Base-by-base conservation (phyloP, 306 rosid genomes). In the Dryas drummondii region DNA sequence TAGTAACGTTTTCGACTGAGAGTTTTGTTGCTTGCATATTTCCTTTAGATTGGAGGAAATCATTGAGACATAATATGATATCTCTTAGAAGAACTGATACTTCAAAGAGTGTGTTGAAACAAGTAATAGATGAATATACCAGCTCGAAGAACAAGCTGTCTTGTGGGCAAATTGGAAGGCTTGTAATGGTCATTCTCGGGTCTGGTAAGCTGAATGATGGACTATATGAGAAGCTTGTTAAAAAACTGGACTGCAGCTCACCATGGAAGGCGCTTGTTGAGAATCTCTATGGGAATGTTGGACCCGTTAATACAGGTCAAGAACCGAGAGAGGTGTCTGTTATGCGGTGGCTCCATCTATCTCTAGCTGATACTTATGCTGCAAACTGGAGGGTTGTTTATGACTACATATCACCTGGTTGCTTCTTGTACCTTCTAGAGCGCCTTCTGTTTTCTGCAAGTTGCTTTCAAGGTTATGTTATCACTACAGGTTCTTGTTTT, bases 341-440 rank as follows among this genome's bases (percentile, higher is more conserved):
- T 48, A 62, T 71, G 22, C 3, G 8, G 11, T 78, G 59, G 40
- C 66, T 90, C 15, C 58, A 56, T 73, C 74, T 59, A 53, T 91
- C 94, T 58, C 67, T 90, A 68, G 17, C 0, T 3, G 65, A 76
- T 70, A 83, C 86, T 32, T 90, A 82, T 49, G 40, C 2, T 4
- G 87, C 62, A 11, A 73, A 90, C 26, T 83, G 87, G 91, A 57
- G 0, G 41, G 4, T 0, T 15, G 81, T 48, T 22, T 0, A 5
- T 4, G 94, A 90, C 68, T 87, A 84, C 67, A 80, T 93, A 13
- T 72, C 92, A 55, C 96, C 98, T 1, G 66, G 66, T 63, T 88
- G 89, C 83, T 90, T 90, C 72, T 59, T 93, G 67, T 87, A 90
- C 77, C 94, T 90, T 32, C 70, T 88, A 15, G 98, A 93, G 72